A percentile compares a stretch with the other conserved stretches of the same genome.
phyloP scores from a whole-genome alignment of 768 basidiomycete species.

The Porphyrellus cyaneotinctus region DNA sequence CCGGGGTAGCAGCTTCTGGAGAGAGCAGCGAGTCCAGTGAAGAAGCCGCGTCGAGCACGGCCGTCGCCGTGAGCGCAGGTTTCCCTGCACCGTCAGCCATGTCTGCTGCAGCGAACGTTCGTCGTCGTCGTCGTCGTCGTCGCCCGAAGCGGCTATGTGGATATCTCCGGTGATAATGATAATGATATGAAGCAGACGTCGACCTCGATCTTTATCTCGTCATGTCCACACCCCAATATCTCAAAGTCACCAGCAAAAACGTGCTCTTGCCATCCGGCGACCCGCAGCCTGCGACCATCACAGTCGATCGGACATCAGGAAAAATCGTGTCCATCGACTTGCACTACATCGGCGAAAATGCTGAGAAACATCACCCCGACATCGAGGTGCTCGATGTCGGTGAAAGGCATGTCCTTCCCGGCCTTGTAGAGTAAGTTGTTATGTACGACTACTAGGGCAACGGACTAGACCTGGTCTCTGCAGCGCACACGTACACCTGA shows the following conservation, averaged over 20 bases:
- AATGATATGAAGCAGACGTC: not conserved
- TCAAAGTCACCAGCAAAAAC: conserved; percentile 50
- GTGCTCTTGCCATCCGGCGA: conserved; percentile 51
- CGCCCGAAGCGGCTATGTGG: conserved; percentile 9
- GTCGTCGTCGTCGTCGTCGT: conserved; percentile 2
- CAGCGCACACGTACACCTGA: conserved; percentile 89
- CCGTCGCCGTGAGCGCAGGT: conserved; percentile 4
- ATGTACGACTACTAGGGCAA: not conserved
- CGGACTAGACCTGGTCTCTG: not conserved
- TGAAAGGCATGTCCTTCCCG: conserved; percentile 62
- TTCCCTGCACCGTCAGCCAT: conserved; percentile 20
- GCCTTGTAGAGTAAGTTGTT: conserved; percentile 66
- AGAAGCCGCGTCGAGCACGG: conserved; percentile 16
- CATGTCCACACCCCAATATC: conserved; percentile 13
- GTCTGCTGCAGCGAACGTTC: not conserved
- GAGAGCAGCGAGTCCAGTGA: conserved; percentile 49
- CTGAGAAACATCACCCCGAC: conserved; percentile 18
- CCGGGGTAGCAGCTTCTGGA: conserved; percentile 36
- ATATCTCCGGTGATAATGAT: not conserved
- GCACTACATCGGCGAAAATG: conserved; percentile 31
- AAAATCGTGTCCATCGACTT: conserved; percentile 52
- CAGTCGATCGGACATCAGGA: conserved; percentile 53
- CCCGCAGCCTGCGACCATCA: conserved; percentile 63
- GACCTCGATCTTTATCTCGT: not conserved
- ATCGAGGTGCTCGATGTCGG: conserved; percentile 53